A percentile compares a stretch with the other conserved stretches of the same genome.
phyloP scores from a whole-genome alignment of 2,329 filamentous ascomycete genomes.

The Emergomyces orientalis region DNA sequence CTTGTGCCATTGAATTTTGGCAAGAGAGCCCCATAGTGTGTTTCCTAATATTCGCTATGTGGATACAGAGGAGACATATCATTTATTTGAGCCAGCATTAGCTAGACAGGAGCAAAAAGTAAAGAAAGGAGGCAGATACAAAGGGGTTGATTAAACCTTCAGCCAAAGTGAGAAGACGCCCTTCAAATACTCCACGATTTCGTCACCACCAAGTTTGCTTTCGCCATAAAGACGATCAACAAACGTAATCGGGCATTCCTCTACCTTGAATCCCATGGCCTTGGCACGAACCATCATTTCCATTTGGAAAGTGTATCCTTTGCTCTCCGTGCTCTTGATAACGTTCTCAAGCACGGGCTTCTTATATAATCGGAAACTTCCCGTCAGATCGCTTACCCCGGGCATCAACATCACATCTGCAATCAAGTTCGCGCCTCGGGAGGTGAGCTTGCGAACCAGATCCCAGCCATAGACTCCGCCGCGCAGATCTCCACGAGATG shows the following conservation, averaged over 20 bases:
- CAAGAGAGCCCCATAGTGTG: neutral
- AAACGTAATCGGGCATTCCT: slow-evolving; percentile 92
- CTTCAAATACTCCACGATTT: slow-evolving; percentile 95
- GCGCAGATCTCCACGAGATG: slow-evolving; percentile 51
- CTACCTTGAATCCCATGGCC: slow-evolving; percentile 87
- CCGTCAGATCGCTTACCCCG: slow-evolving; percentile 90
- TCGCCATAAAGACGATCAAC: slow-evolving; percentile 93
- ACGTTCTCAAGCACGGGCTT: slow-evolving; percentile 79
- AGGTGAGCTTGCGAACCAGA: slow-evolving; percentile 66
- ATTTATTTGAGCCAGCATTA: neutral
- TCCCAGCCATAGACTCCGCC: slow-evolving; percentile 96
- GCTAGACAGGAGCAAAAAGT: slow-evolving; percentile 9
- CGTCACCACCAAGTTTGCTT: slow-evolving; percentile 85
- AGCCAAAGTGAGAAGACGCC: slow-evolving; percentile 69
- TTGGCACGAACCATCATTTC: slow-evolving; percentile 98
- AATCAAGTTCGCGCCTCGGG: slow-evolving; percentile 79
- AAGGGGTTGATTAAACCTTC: slow-evolving; percentile 49
- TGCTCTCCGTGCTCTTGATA: slow-evolving; percentile 82
- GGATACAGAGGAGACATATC: slow-evolving; percentile 1
- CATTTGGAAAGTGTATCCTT: slow-evolving; percentile 99
- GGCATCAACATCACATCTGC: slow-evolving; percentile 89
- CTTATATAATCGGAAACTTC: slow-evolving; percentile 92
- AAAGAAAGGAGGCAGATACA: neutral
- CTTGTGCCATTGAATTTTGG: neutral
- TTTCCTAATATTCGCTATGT: neutral